Conservation (phyloP, 805 yeast species). For the Nakazawaea laoshanensis region DNA sequence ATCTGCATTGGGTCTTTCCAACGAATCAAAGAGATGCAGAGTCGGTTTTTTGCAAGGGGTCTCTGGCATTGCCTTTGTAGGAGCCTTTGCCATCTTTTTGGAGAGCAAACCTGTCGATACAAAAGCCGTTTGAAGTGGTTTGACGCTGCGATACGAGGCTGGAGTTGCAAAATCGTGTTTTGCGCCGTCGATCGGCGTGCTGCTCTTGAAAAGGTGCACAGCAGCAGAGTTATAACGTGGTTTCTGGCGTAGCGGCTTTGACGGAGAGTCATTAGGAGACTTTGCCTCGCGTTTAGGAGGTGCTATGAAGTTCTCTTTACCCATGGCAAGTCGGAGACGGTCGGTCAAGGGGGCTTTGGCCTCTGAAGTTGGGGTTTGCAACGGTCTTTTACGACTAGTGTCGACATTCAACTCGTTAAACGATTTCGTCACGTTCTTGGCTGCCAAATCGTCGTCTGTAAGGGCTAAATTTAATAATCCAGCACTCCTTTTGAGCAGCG, state of each 20-base stretch:
- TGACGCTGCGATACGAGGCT: slow-evolving; percentile 57
- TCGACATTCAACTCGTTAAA: slow-evolving; percentile 24
- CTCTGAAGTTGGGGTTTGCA: too few relatives aligned
- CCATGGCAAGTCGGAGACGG: slow-evolving; percentile 7
- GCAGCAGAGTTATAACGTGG: slow-evolving; percentile 12
- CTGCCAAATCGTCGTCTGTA: slow-evolving; percentile 13
- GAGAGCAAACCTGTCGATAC: slow-evolving; percentile 64
- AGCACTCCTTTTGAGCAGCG: slow-evolving; percentile 39
- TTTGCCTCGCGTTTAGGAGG: slow-evolving; percentile 1
- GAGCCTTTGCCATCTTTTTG: slow-evolving; percentile 33
- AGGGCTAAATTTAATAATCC: slow-evolving; percentile 42
- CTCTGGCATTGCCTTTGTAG: slow-evolving; percentile 38
- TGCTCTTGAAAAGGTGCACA: slow-evolving; percentile 7
- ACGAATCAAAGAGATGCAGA: slow-evolving; percentile 16
- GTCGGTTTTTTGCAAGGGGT: slow-evolving; percentile 52
- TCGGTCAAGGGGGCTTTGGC: slow-evolving; percentile 1
- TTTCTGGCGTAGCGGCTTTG: slow-evolving; percentile 23
- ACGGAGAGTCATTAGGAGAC: slow-evolving; percentile 22
- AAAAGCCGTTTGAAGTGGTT: slow-evolving; percentile 82
- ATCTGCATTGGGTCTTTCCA: slow-evolving; percentile 24
- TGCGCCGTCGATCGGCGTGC: slow-evolving; percentile 9
- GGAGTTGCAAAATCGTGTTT: slow-evolving; percentile 31
- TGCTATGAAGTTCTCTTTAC: slow-evolving; percentile 4
- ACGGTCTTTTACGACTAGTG: slow-evolving; percentile 10
- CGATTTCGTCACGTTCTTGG: slow-evolving; percentile 22